A percentile compares a stretch with the other conserved stretches of the same genome.
Evolutionary conservation across 179 eudicot species (phyloP).

Genomic region (Heliamphora pulchella): DNA sequence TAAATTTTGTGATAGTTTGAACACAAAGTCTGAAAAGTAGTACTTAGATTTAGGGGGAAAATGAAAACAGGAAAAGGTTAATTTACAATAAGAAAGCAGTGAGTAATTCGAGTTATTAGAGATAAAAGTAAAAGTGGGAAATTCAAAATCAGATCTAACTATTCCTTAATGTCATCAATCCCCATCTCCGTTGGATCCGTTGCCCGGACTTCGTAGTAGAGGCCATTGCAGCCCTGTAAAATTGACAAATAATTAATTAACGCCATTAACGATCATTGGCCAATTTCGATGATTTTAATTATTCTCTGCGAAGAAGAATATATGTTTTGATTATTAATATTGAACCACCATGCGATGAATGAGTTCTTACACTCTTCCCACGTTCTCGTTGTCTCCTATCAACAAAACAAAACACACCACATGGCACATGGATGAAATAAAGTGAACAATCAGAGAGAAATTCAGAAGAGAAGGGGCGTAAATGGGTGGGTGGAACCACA

Average conservation of each 20-base stretch:
- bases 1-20: no score
- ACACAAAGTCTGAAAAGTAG: no score
- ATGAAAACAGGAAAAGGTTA: background rate
- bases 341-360: conserved; percentile 78
- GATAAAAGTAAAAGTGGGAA: background rate
- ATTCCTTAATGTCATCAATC: conserved; percentile 65
- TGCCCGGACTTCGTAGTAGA: conserved; percentile 86
- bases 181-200: conserved; percentile 99
- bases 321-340: background rate
- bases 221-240: conserved; percentile 69
- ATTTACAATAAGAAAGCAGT: background rate
- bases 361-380: conserved; percentile 82
- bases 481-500: no score
- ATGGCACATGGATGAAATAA: no score
- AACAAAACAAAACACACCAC: no score
- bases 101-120: conserved; percentile 1
- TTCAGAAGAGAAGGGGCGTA: no score
- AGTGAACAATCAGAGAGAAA: no score
- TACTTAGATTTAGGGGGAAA: no score
- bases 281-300: no score
- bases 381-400: conserved; percentile 78
- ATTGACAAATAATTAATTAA: no score
- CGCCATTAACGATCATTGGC: no score
- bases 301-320: no score
- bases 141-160: background rate